phyloP scores from a whole-genome alignment of 306 rosid species.

The Astragalus membranaceus region DNA sequence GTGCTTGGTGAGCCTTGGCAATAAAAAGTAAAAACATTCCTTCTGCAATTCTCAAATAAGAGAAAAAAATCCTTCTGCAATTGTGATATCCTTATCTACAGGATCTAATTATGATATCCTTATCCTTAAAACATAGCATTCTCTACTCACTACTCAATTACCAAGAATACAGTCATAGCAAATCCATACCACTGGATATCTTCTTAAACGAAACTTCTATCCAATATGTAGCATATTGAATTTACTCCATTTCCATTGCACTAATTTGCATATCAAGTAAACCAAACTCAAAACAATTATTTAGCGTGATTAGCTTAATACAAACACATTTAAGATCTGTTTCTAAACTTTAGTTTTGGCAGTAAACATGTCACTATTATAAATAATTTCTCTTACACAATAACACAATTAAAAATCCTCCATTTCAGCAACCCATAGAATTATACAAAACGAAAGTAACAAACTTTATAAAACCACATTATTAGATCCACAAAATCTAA shows the following conservation, averaged over 20 bases:
- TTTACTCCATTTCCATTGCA: neutral
- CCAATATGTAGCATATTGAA: neutral
- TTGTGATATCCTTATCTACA: neutral
- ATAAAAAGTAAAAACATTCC: neutral
- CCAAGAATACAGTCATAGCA: neutral
- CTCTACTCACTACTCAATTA: neutral
- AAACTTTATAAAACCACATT: conserved; percentile 8
- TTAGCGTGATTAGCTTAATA: neutral
- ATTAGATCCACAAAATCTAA: conserved; percentile 13
- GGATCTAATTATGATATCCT: neutral
- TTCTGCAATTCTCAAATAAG: neutral
- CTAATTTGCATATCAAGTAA: neutral
- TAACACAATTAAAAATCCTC: neutral
- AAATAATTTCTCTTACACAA: neutral
- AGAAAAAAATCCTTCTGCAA: no score
- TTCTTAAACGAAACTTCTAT: neutral
- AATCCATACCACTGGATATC: neutral
- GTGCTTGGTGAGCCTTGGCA: neutral
- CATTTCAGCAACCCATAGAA: neutral
- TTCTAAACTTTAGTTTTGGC: no score
- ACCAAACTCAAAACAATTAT: neutral
- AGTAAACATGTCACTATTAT: neutral
- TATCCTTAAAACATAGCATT: neutral
- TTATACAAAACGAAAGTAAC: neutral
- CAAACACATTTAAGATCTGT: neutral